phyloP scores from a whole-genome alignment of 306 rosid genomes.

The Castanea crenata region DNA sequence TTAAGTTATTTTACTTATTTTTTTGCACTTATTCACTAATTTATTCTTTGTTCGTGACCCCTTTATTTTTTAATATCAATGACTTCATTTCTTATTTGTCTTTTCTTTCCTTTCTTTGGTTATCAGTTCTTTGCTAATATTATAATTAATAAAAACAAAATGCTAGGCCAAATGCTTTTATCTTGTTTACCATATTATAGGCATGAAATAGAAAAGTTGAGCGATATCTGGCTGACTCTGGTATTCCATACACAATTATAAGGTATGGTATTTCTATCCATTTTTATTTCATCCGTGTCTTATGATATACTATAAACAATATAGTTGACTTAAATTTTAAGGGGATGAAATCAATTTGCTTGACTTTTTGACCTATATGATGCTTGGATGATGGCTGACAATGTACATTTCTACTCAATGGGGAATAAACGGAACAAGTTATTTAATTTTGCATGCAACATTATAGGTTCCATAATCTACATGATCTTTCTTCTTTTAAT shows the following conservation, averaged over 20 bases:
- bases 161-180: too few relatives aligned
- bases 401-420: too few relatives aligned
- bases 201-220: constrained; percentile 96
- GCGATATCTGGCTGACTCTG: constrained; percentile 88
- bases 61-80: not conserved
- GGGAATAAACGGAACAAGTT: too few relatives aligned
- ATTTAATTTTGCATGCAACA: too few relatives aligned
- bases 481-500: too few relatives aligned
- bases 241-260: constrained; percentile 82
- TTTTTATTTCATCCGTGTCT: not conserved
- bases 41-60: constrained; percentile 10
- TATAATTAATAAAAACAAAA: not conserved
- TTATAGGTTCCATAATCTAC: too few relatives aligned
- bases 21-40: not conserved
- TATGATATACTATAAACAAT: not conserved
- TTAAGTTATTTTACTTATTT: too few relatives aligned
- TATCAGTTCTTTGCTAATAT: not conserved
- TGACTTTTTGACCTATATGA: not conserved
- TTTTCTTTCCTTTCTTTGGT: not conserved
- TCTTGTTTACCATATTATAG: constrained; percentile 22
- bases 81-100: not conserved
- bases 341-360: too few relatives aligned
- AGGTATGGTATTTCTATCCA: constrained; percentile 40
- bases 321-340: not conserved
- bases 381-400: not conserved